Evolutionary conservation across 1,284 basidiomycete genomes (phyloP).

Genomic region (Leucoagaricus sp.): DNA sequence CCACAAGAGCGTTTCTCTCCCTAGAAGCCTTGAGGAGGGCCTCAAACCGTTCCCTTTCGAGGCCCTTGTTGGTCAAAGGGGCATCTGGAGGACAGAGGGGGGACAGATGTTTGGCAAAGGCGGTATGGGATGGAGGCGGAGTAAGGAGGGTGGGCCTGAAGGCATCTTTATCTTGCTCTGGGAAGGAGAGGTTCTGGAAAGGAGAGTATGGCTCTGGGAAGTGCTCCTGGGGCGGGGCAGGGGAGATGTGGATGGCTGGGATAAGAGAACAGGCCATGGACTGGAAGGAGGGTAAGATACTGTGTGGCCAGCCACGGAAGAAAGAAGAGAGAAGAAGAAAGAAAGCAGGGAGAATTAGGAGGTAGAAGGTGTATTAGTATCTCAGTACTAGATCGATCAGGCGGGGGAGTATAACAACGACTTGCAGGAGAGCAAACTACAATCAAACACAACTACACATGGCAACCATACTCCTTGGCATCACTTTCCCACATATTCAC

Average conservation of each 20-base stretch:
- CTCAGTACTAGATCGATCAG: slow-evolving; percentile 6
- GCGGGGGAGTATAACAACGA: neutral
- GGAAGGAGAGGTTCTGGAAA: slow-evolving; percentile 38
- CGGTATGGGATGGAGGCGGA: slow-evolving; percentile 51
- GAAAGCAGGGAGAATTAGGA: slow-evolving; percentile 11
- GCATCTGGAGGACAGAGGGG: slow-evolving; percentile 46
- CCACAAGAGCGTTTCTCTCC: slow-evolving; percentile 48
- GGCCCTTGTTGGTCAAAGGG: slow-evolving; percentile 46
- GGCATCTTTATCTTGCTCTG: slow-evolving; percentile 42
- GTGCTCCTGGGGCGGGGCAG: slow-evolving; percentile 54
- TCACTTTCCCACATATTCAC: slow-evolving; percentile 15
- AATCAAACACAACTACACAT: slow-evolving; percentile 16
- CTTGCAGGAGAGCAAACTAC: slow-evolving; percentile 12
- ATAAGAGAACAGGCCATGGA: slow-evolving; percentile 47
- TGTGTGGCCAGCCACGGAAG: slow-evolving; percentile 40
- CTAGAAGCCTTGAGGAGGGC: slow-evolving; percentile 58
- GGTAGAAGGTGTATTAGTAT: slow-evolving; percentile 13
- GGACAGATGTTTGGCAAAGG: slow-evolving; percentile 46
- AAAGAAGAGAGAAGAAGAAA: slow-evolving; percentile 17
- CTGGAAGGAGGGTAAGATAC: slow-evolving; percentile 26
- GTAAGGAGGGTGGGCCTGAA: slow-evolving; percentile 60
- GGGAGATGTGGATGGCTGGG: slow-evolving; percentile 66
- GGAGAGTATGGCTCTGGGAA: slow-evolving; percentile 61
- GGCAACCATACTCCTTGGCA: slow-evolving; percentile 14
- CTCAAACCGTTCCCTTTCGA: slow-evolving; percentile 64